A percentile compares a stretch with the other conserved stretches of the same genome.
Evolutionary conservation across 495 filamentous ascomycete species (phyloP).

Genomic region (Podospora anserina): DNA sequence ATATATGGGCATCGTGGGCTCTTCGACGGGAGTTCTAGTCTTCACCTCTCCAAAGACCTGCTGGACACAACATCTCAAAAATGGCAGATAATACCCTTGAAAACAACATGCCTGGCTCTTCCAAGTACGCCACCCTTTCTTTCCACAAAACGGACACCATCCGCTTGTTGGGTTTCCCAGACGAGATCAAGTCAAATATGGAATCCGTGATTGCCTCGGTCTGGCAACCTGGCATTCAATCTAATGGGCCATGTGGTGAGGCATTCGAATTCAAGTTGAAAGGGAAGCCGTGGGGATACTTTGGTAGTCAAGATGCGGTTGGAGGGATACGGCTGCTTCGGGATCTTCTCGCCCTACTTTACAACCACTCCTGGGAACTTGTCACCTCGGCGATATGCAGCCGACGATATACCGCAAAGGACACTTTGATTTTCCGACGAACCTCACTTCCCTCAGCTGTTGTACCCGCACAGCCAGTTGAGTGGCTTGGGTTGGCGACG

Average conservation of each 20-base stretch:
- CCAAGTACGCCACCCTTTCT: conserved; percentile 20
- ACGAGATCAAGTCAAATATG: conserved; percentile 25
- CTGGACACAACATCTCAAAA: not conserved
- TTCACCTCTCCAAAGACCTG: not conserved
- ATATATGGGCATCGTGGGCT: not conserved
- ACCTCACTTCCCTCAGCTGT: not conserved
- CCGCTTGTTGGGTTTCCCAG: conserved; percentile 24
- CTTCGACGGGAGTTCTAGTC: not conserved
- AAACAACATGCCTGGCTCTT: not conserved
- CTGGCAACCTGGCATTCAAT: conserved; percentile 20
- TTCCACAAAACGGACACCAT: conserved; percentile 22
- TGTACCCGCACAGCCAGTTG: not conserved
- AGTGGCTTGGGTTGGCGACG: conserved; percentile 22
- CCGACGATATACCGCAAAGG: conserved; percentile 18
- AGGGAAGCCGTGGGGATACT: conserved; percentile 20
- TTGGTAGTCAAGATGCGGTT: conserved; percentile 12
- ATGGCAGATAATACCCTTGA: not conserved
- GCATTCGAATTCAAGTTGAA: conserved; percentile 21
- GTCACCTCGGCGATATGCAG: conserved; percentile 14
- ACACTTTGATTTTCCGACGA: conserved; percentile 22
- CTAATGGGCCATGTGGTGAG: not conserved
- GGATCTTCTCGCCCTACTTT: conserved; percentile 23
- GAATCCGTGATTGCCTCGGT: conserved; percentile 31
- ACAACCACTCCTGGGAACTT: conserved; percentile 21
- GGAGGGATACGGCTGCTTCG: conserved; percentile 21